Evolutionary conservation across 2,329 filamentous ascomycete genomes (phyloP).

Genomic region (Phialemonium atrogriseum): DNA sequence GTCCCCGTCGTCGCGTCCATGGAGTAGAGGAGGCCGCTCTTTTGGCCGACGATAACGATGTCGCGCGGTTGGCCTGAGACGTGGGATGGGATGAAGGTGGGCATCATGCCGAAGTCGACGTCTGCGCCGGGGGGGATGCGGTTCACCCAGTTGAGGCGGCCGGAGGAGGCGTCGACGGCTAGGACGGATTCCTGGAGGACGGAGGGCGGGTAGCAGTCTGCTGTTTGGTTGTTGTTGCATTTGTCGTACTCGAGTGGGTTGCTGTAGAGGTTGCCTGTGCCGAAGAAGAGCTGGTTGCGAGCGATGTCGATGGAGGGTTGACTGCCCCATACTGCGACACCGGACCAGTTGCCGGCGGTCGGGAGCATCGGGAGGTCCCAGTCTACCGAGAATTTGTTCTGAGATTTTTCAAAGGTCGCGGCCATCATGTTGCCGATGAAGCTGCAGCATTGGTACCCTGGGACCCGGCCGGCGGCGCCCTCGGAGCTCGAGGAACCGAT

Average conservation of each 20-base stretch:
- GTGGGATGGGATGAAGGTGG: slow-evolving; percentile 17
- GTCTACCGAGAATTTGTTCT: slow-evolving; percentile 10
- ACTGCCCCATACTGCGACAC: slow-evolving; percentile 20
- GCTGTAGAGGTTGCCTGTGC: slow-evolving; percentile 21
- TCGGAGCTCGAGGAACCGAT: slow-evolving; percentile 20
- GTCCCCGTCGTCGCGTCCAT: slow-evolving; percentile 16
- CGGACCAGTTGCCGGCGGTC: slow-evolving; percentile 14
- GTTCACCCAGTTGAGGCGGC: slow-evolving; percentile 17
- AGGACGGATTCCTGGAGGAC: slow-evolving; percentile 20
- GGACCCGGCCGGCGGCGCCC: slow-evolving; percentile 7
- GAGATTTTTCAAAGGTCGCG: slow-evolving; percentile 5
- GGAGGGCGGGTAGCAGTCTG: slow-evolving; percentile 13
- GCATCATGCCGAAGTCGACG: slow-evolving; percentile 17
- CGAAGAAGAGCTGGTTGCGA: slow-evolving; percentile 19
- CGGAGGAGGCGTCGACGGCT: slow-evolving; percentile 15
- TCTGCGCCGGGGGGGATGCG: slow-evolving; percentile 11
- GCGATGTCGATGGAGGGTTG: slow-evolving; percentile 20
- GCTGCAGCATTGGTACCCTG: slow-evolving; percentile 19
- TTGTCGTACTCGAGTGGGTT: slow-evolving; percentile 11
- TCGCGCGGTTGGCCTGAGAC: slow-evolving; percentile 11
- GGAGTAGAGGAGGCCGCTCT: slow-evolving; percentile 20
- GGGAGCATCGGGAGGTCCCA: slow-evolving; percentile 13
- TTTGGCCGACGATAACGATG: slow-evolving; percentile 20
- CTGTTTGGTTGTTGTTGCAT: slow-evolving; percentile 12
- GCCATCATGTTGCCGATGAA: slow-evolving; percentile 19